phyloP scores from a whole-genome alignment of 257 asterid species.

The Solanum piurae region DNA sequence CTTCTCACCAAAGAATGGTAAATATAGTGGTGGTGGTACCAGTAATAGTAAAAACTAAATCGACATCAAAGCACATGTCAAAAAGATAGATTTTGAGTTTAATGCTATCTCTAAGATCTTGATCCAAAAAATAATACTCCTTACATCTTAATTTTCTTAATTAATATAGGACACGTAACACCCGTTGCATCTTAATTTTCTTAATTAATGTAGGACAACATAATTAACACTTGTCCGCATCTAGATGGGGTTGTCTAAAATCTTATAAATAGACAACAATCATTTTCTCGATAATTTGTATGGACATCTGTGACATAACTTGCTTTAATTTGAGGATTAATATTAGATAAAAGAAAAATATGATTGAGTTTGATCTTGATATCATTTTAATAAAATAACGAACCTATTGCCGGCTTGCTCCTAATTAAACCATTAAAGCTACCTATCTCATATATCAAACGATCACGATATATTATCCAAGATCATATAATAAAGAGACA shows the following conservation, averaged over 20 bases:
- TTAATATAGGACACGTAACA: background rate
- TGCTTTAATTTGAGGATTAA: background rate
- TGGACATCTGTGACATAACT: background rate
- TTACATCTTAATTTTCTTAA: background rate
- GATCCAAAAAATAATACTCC: background rate
- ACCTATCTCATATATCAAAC: background rate
- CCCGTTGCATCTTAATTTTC: too few species aligned
- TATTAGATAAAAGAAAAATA: background rate
- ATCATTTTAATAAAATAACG: background rate
- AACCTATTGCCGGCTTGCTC: background rate
- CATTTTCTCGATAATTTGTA: background rate
- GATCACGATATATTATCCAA: background rate
- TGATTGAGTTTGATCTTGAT: background rate
- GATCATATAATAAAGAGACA: background rate
- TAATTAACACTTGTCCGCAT: too few species aligned
- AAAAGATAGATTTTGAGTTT: background rate
- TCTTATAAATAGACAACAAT: background rate
- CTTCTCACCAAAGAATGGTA: background rate
- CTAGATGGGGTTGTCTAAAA: background rate
- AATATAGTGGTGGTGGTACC: background rate
- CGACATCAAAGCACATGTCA: background rate
- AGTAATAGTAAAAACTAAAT: too few species aligned
- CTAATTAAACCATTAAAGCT: background rate
- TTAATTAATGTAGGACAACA: background rate
- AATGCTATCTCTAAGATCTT: rapidly evolving